Base-by-base conservation (phyloP, 345 rosid genomes). In the Moricandia moricandioides region DNA sequence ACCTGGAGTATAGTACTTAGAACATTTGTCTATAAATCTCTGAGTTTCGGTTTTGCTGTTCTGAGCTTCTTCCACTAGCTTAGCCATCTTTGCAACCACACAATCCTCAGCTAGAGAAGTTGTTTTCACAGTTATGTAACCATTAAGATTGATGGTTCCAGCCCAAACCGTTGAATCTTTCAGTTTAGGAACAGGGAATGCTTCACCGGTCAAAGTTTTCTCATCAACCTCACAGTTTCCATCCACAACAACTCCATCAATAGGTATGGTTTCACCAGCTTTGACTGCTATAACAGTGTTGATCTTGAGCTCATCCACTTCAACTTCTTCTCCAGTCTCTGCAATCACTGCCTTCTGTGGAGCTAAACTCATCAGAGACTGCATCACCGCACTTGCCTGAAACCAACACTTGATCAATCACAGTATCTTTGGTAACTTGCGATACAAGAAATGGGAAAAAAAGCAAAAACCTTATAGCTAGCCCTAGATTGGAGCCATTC, bases 41-140 rank as follows among this genome's bases (percentile, higher is more conserved):
- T 92, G 96, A 11, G 91, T 85, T 62, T 58, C 86, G 2, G 97
- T 80, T 85, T 88, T 89, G 84, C 86, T 82, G 79, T 84, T 95
- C 54, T 95, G 98, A 73, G 99, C 99, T 79, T 92, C 97, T 84
- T 95, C 99, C 11, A 95, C 99, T 2, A 95, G 92, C 78, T 86
- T 89, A 16, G 88, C 83, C 98, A 95, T 86, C 81, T 88, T 89
- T 3, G 98, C 94, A 56, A 95, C 96, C n/a, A 86, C 85, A 62
- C 94, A 92, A 54, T 92, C 98, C 81, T 89, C 89, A 30, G 99
- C 94, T 34, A 95, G 57, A 45, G 89, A 85, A 37, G 96, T 85
- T 45, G 97, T 91, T 72, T 83, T 88, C 10, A 95, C 84, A 57
- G 83, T 83, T 18, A 95, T 78, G 64, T 92, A 92, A 59, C 98